These are phyloP conservation scores for Trapa bicornis DNA, from an alignment of 345 rosid genomes.

Conservation along the genomic window DNA sequence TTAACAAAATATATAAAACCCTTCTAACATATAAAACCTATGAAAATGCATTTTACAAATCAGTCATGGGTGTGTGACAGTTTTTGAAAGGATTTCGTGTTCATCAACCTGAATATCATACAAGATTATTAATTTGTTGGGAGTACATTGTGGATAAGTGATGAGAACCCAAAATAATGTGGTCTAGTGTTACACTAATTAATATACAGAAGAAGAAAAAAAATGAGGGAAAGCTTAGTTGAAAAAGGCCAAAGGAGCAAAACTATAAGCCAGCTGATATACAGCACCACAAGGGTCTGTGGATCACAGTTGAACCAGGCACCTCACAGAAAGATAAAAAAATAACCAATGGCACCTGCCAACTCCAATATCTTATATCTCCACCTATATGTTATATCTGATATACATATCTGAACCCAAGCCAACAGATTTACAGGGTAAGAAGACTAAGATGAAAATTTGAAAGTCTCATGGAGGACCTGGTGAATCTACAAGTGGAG, in stretches of 20 bases:
- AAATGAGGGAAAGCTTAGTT: neutral
- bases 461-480: neutral
- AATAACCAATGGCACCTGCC: neutral
- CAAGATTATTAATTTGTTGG: too few species aligned
- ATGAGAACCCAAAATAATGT: too few species aligned
- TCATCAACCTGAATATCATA: too few species aligned
- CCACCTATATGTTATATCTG: neutral
- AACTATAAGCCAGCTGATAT: neutral
- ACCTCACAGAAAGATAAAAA: neutral
- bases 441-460: neutral
- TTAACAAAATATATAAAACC: too few species aligned
- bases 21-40: too few species aligned
- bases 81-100: too few species aligned
- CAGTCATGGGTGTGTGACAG: too few species aligned
- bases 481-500: neutral
- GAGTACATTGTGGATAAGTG: too few species aligned
- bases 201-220: too few species aligned
- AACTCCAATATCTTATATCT: neutral
- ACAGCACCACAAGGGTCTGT: neutral
- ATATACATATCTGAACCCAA: neutral
- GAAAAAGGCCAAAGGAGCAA: neutral
- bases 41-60: too few species aligned
- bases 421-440: conserved; percentile 2
- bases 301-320: neutral
- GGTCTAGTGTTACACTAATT: too few species aligned